Evolutionary conservation across 2,329 filamentous ascomycete genomes (phyloP).

Genomic region (Ceratocystis alfenasii): DNA sequence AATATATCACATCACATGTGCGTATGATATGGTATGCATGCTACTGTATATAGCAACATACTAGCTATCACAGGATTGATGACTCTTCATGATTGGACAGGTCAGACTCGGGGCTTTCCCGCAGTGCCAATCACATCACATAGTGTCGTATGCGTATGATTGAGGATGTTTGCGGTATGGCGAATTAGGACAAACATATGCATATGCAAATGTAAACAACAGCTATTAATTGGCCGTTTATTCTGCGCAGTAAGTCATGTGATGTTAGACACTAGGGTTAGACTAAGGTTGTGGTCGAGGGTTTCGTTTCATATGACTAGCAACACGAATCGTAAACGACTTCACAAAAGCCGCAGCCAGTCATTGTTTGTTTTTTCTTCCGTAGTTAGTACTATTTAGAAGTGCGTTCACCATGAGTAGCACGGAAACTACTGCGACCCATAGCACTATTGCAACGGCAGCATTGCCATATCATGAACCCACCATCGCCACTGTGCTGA

Average conservation of each 20-base stretch:
- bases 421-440: neutral
- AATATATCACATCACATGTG: no score
- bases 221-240: no score
- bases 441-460: neutral
- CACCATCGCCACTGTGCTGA: neutral
- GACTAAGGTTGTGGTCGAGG: no score
- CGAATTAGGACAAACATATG: neutral
- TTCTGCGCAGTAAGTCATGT: no score
- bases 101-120: neutral
- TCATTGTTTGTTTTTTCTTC: neutral
- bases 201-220: neutral
- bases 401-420: neutral
- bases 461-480: conserved; percentile 1
- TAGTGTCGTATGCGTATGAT: neutral
- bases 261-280: no score
- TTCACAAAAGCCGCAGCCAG: neutral
- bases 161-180: no score
- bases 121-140: neutral
- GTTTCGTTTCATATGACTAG: no score
- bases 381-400: rapidly evolving
- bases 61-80: neutral
- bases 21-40: no score
- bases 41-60: no score
- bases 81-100: neutral
- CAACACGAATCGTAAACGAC: no score